Percentiles rank a stretch among this genome's conserved stretches.
Conservation (phyloP, 129 eudicot species). For the carrot (Daucus carota) region DH1_v3.0 NC_030389.2:43599501-43600000, state of each 20-base stretch:
- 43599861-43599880: conserved; percentile 62
- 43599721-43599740: background rate
- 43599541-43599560: no score
- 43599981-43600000: background rate
- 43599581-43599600: background rate
- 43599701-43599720: background rate
- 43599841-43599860: conserved; percentile 90
- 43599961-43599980: background rate
- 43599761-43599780: conserved; percentile 26
- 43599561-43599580: background rate
- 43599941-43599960: background rate
- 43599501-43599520: background rate
- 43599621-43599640: background rate
- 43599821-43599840: conserved; percentile 83
- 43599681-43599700: background rate
- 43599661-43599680: no score
- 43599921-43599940: conserved; percentile 21
- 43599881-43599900: conserved; percentile 55
- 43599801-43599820: conserved; percentile 81
- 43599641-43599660: no score
- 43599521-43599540: background rate
- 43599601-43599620: background rate
- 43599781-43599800: conserved; percentile 28
- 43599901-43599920: conserved; percentile 89
- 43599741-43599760: background rate